Conservation (phyloP, 257 asterid genomes). For the Ilex asprella region DNA sequence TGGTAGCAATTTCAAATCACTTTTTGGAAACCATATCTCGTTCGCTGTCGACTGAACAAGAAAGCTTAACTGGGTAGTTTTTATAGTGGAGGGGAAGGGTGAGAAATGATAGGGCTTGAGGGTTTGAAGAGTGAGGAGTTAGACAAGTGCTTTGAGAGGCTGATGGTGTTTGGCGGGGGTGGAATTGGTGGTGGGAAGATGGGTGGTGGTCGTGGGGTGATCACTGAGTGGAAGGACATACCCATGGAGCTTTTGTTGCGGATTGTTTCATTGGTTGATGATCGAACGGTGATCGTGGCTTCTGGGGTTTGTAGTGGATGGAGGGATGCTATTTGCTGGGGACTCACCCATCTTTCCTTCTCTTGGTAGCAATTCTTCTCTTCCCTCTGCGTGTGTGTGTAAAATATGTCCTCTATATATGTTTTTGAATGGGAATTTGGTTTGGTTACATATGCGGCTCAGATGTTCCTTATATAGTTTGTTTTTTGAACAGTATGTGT, state of each 20-base stretch:
- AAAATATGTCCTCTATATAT: not conserved
- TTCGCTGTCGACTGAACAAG: not conserved
- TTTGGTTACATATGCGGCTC: no score
- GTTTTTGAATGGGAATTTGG: not conserved
- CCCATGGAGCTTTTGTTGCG: constrained; percentile 80
- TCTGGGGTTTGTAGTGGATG: constrained; percentile 96
- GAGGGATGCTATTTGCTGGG: constrained; percentile 94
- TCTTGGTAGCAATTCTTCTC: constrained; percentile 55
- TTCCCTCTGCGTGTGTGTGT: not conserved
- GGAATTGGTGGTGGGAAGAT: constrained; percentile 18
- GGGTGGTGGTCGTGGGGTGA: constrained; percentile 32
- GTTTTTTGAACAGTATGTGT: no score
- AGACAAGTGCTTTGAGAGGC: constrained; percentile 55
- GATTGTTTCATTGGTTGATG: constrained; percentile 75
- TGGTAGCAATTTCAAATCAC: no score
- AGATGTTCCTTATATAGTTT: no score
- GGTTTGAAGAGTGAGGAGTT: constrained; percentile 17
- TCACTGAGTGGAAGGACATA: constrained; percentile 87
- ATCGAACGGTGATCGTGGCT: constrained; percentile 79
- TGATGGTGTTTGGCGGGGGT: constrained; percentile 43
- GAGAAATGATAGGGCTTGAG: constrained; percentile 33
- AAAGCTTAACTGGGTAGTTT: constrained; percentile 10
- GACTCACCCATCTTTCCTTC: constrained; percentile 66
- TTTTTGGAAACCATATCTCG: not conserved
- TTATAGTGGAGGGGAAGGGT: not conserved